A percentile compares a stretch with the other conserved stretches of the same genome.
Conservation (phyloP, 768 basidiomycete species). For the Krasilnikovozyma curviuscula region DNA sequence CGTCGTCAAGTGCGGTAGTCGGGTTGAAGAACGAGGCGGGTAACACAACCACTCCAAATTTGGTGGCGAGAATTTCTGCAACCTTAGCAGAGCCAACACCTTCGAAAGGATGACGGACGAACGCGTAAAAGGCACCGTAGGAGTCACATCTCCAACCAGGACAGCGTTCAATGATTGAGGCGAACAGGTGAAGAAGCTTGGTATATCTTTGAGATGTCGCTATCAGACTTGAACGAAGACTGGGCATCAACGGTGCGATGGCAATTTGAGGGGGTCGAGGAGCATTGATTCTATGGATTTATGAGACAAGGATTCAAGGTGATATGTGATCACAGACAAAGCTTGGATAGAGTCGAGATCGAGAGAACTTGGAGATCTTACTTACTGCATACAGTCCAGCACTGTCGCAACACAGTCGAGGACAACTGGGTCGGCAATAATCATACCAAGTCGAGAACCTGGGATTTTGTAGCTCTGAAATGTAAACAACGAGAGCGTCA, state of each 20-base stretch:
- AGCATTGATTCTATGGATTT: slow-evolving; percentile 1
- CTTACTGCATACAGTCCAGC: slow-evolving; percentile 49
- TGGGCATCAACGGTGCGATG: slow-evolving; percentile 36
- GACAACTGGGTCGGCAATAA: slow-evolving; percentile 42
- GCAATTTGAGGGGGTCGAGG: slow-evolving; percentile 55
- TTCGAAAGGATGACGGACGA: slow-evolving; percentile 41
- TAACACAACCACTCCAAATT: slow-evolving; percentile 45
- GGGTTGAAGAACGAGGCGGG: slow-evolving; percentile 46
- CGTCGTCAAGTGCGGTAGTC: slow-evolving; percentile 13
- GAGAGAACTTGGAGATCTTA: neutral
- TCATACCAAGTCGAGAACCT: slow-evolving; percentile 56
- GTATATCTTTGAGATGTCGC: slow-evolving; percentile 35
- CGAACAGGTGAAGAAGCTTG: slow-evolving; percentile 41
- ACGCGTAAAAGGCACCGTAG: slow-evolving; percentile 60
- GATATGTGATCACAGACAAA: neutral
- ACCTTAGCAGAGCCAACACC: slow-evolving; percentile 35
- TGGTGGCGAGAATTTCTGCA: slow-evolving; percentile 38
- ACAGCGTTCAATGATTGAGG: slow-evolving; percentile 29
- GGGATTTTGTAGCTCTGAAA: slow-evolving; percentile 31
- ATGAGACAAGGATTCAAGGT: neutral
- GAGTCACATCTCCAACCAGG: slow-evolving; percentile 42
- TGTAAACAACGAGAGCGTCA: neutral
- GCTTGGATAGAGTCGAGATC: neutral
- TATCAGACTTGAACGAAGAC: slow-evolving; percentile 37
- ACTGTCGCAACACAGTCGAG: slow-evolving; percentile 38